A percentile compares a stretch with the other conserved stretches of the same genome.
These are phyloP conservation scores for Saccharomyces cerevisiae DNA, from an alignment of 805 yeast genomes.

Conservation along the genomic window DNA sequence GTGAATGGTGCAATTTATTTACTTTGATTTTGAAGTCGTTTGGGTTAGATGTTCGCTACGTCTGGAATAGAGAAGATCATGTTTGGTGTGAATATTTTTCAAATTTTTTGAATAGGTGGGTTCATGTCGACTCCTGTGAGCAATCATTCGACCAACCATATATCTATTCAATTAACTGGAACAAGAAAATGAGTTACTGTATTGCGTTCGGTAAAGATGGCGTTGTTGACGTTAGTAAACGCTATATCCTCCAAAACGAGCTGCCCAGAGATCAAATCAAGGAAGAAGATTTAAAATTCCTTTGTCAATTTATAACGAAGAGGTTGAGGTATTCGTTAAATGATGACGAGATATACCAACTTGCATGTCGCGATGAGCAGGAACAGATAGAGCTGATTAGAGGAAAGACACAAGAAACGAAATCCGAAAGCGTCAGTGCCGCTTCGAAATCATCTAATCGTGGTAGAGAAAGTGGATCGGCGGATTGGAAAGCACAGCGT, in stretches of 20 bases:
- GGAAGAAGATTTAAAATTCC: constrained; percentile 33
- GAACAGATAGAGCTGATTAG: constrained; percentile 29
- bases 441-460: constrained; percentile 6
- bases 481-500: constrained; percentile 65
- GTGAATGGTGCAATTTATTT: constrained; percentile 91
- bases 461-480: constrained; percentile 65
- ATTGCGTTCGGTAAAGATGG: constrained; percentile 61
- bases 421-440: constrained; percentile 4
- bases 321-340: constrained; percentile 25
- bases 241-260: constrained; percentile 47
- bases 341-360: constrained; percentile 33
- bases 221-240: constrained; percentile 56
- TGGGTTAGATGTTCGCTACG: constrained; percentile 56
- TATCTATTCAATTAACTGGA: constrained; percentile 80
- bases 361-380: constrained; percentile 25
- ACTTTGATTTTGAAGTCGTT: constrained; percentile 60
- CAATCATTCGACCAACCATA: constrained; percentile 74
- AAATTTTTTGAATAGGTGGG: constrained; percentile 53
- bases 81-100: constrained; percentile 94
- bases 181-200: constrained; percentile 84
- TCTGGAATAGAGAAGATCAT: constrained; percentile 90
- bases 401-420: background rate
- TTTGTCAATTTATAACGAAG: constrained; percentile 34
- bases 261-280: constrained; percentile 41
- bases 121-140: constrained; percentile 86